A percentile compares a stretch with the other conserved stretches of the same genome.
Conservation (phyloP, 2,329 filamentous ascomycete genomes). For the Pyrenophora teres region DNA sequence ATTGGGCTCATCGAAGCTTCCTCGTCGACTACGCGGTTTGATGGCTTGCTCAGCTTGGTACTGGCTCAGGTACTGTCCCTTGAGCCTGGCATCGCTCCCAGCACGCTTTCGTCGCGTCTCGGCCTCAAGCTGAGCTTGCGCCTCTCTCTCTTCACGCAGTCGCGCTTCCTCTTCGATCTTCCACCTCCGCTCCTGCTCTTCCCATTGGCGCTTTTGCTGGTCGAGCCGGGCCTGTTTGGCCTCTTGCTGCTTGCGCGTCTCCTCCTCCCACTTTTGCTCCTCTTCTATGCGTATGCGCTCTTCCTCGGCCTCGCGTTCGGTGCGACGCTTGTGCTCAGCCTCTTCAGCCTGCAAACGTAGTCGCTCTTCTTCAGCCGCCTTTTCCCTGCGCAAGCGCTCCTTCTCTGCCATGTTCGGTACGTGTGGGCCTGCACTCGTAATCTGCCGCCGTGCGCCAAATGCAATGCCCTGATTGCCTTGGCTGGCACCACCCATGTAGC, state of each 20-base stretch:
- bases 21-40: slow-evolving; percentile 43
- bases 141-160: slow-evolving; percentile 72
- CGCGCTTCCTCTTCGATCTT: slow-evolving; percentile 74
- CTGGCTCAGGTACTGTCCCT: slow-evolving; percentile 84
- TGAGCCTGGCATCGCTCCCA: slow-evolving; percentile 69
- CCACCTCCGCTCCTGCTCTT: slow-evolving; percentile 78
- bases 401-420: slow-evolving; percentile 86
- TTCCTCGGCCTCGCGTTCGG: slow-evolving; percentile 64
- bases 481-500: slow-evolving; percentile 96
- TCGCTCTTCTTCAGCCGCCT: slow-evolving; percentile 60
- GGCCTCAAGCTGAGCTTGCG: slow-evolving; percentile 68
- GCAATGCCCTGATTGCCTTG: slow-evolving; percentile 93
- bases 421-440: slow-evolving; percentile 78
- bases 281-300: slow-evolving; percentile 65
- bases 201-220: slow-evolving; percentile 74
- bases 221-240: slow-evolving; percentile 64
- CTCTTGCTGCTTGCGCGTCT: slow-evolving; percentile 64
- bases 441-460: slow-evolving; percentile 90
- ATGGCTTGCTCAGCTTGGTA: slow-evolving; percentile 73
- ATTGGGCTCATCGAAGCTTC: slow-evolving; percentile 53
- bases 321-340: slow-evolving; percentile 54
- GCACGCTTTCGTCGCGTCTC: slow-evolving; percentile 67
- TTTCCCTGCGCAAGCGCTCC: slow-evolving; percentile 67
- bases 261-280: slow-evolving; percentile 69
- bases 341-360: slow-evolving; percentile 58